These are phyloP conservation scores for Schwanniomyces sp. DNA, from an alignment of 805 yeast species.

Conservation along the genomic window DNA sequence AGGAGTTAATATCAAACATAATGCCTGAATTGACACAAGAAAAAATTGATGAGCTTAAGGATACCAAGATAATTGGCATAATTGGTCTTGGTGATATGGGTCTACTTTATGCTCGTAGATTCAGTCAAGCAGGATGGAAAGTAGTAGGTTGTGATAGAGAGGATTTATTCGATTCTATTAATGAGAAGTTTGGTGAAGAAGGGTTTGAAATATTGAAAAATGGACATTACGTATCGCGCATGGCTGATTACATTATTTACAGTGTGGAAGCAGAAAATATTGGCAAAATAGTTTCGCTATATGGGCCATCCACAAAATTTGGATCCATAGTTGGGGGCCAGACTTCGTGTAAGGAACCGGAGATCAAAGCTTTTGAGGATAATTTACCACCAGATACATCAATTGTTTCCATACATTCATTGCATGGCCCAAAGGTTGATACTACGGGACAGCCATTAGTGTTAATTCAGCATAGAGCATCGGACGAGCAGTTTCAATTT, in stretches of 20 bases:
- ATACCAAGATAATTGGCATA: slow-evolving; percentile 69
- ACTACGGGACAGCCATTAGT: slow-evolving; percentile 93
- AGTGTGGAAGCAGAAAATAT: slow-evolving; percentile 92
- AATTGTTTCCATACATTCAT: slow-evolving; percentile 83
- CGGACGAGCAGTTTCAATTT: slow-evolving; percentile 52
- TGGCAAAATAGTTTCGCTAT: slow-evolving; percentile 63
- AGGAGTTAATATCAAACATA: background rate
- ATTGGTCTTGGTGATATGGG: slow-evolving; percentile 99
- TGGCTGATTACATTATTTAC: slow-evolving; percentile 81
- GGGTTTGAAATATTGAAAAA: slow-evolving; percentile 61
- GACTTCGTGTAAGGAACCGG: slow-evolving; percentile 92
- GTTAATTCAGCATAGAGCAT: slow-evolving; percentile 71
- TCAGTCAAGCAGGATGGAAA: slow-evolving; percentile 82
- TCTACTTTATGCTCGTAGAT: slow-evolving; percentile 72
- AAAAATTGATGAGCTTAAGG: slow-evolving; percentile 11
- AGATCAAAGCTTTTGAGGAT: slow-evolving; percentile 79
- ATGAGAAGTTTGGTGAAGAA: slow-evolving; percentile 37
- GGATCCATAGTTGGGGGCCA: slow-evolving; percentile 98
- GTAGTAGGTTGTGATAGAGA: slow-evolving; percentile 89
- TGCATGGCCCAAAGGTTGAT: slow-evolving; percentile 92
- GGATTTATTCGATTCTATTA: slow-evolving; percentile 51
- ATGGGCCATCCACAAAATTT: slow-evolving; percentile 85
- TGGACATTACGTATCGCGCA: slow-evolving; percentile 82
- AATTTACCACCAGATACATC: slow-evolving; percentile 75
- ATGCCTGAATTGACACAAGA: slow-evolving; percentile 5